A percentile compares a stretch with the other conserved stretches of the same genome.
These are phyloP conservation scores for Haematococcus sp. DNA, from an alignment of 139 green algal species.

Conservation along the genomic window DNA sequence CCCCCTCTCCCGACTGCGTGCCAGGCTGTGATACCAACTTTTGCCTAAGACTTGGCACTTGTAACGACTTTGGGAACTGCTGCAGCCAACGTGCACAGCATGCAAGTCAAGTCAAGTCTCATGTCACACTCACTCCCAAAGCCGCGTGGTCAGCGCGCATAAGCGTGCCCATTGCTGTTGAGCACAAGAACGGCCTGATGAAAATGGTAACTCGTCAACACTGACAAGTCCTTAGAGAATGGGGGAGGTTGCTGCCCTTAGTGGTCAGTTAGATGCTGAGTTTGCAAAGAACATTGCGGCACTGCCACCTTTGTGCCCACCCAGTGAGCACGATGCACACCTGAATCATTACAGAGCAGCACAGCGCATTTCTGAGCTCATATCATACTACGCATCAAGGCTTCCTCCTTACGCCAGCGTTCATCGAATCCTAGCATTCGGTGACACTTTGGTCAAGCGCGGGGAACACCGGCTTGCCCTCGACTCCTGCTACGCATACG, in stretches of 20 bases:
- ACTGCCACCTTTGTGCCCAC: conserved; percentile 18
- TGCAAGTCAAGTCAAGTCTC: no score
- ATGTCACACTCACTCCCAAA: no score
- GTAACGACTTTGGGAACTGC: no score
- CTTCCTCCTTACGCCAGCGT: conserved; percentile 37
- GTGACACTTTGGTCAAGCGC: conserved; percentile 21
- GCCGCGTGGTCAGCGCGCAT: no score
- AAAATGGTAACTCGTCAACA: no score
- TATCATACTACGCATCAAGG: conserved; percentile 40
- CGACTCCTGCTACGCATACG: conserved; percentile 32
- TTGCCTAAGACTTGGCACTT: no score
- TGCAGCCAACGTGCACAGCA: no score
- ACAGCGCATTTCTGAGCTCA: conserved; percentile 36
- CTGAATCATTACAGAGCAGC: conserved; percentile 36
- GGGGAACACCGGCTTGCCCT: conserved; percentile 39
- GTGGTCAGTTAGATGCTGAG: conserved; percentile 44
- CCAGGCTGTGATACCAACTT: no score
- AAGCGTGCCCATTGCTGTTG: no score
- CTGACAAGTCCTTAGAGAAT: conserved; percentile 24
- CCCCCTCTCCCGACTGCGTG: no score
- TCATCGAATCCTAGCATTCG: conserved; percentile 38
- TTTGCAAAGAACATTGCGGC: conserved; percentile 26
- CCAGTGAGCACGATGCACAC: conserved; percentile 37
- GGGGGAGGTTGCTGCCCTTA: conserved; percentile 37
- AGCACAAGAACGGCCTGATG: no score